Evolutionary conservation across 2,329 filamentous ascomycete species (phyloP), one percentile per base, ranked within the genome.

Genomic region (Fusarium circinatum): DNA sequence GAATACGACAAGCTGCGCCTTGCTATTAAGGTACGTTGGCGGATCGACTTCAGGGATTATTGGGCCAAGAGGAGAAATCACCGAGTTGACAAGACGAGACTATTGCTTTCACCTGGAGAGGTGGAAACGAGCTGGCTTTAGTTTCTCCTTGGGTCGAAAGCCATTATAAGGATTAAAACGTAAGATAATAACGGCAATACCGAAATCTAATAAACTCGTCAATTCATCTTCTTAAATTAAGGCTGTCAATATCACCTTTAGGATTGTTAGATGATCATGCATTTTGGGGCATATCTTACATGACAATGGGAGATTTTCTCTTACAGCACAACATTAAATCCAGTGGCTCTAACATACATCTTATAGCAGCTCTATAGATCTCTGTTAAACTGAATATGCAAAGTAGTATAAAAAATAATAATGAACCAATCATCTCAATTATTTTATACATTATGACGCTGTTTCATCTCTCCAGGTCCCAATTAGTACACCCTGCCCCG

Each of bases 261-360:
- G 13, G 32, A 15, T 34, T 15, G 14, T 34, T 34, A 34, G 7
- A 14, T 34, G 14, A 34, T 34, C 32, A 34, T 34, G 32, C 32
- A 15, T 14, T 34, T 34, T 2, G 32, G 32, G 14, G 0, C 14
- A 34, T 8, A 3, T 0, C 32, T 34, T 34, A 9, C 0, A 0
- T 1, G 7, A 9, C 14, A 34, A 15, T 3, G 1, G 17, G 8
- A 34, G 0, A 34, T 34, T 1, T 34, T 17, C 32, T 34, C 32
- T 34, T 34, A 14, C 8, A 14, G 7, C 30, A 2, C 3, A 34
- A 10, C 22, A 3, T 2, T 9, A 8, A 30, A 24, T 11, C 12
- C 9, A 8, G 0, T 6, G 22, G 6, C n/a, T 20, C 6, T 15
- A 1, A 32, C 0, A 8, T 10, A 18, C 4, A 10, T 5, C 0